Evolutionary conservation across 2,329 filamentous ascomycete species (phyloP).

Genomic region (Fusarium veterinarium): DNA sequence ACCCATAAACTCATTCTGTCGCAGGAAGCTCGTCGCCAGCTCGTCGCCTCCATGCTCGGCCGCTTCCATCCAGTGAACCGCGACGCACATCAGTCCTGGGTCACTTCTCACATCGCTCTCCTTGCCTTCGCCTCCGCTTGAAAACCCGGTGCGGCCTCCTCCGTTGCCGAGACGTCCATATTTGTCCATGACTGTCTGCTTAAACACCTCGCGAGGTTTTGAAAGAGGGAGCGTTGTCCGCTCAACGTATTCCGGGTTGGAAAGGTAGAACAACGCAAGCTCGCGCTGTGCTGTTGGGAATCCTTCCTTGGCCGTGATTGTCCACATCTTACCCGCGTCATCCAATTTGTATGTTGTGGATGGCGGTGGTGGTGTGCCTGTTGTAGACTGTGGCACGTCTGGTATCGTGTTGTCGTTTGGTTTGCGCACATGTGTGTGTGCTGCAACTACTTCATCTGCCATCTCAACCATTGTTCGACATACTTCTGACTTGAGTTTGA

Average conservation of each 20-base stretch:
- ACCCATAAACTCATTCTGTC: constrained; percentile 67
- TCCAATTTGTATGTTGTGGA: constrained; percentile 75
- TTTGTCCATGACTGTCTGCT: constrained; percentile 83
- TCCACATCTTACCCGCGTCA: constrained; percentile 89
- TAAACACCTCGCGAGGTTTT: constrained; percentile 89
- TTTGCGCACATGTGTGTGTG: constrained; percentile 72
- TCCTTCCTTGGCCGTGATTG: constrained; percentile 93
- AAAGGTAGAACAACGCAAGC: constrained; percentile 91
- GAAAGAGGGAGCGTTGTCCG: constrained; percentile 86
- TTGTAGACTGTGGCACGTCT: constrained; percentile 50
- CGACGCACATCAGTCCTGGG: constrained; percentile 90
- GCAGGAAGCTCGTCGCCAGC: constrained; percentile 83
- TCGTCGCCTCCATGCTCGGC: constrained; percentile 88
- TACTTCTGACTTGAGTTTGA: constrained; percentile 89
- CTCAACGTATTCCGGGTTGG: constrained; percentile 85
- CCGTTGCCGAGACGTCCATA: constrained; percentile 58
- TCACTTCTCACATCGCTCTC: constrained; percentile 74
- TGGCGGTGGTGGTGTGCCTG: constrained; percentile 59
- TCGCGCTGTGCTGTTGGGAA: constrained; percentile 86
- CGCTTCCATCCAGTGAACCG: constrained; percentile 96
- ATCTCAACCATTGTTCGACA: constrained; percentile 81
- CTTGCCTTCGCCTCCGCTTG: constrained; percentile 43
- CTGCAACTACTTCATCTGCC: constrained; percentile 66
- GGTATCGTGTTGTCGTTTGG: constrained; percentile 49
- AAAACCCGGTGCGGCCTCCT: constrained; percentile 36